Percentiles rank a stretch among this genome's conserved stretches.
These are phyloP conservation scores for Metarhizium robertsii DNA, from an alignment of 2,329 filamentous ascomycete genomes.

Conservation along the genomic window DNA sequence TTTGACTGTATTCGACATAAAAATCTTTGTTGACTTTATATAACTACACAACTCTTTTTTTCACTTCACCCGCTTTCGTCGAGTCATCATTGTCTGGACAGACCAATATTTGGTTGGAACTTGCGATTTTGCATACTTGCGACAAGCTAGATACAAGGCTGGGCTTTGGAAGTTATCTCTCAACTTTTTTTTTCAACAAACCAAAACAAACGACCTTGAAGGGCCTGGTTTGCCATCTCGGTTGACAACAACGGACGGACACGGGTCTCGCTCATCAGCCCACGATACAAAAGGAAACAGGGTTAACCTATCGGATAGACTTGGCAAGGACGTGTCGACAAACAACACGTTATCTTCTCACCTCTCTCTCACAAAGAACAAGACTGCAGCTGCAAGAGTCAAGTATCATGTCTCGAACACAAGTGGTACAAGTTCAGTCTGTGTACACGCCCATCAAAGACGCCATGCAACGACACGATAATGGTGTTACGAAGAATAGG, in stretches of 20 bases:
- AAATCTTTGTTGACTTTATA: background rate
- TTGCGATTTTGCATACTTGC: background rate
- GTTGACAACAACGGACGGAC: background rate
- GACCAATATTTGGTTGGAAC: background rate
- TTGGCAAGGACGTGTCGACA: too few species aligned
- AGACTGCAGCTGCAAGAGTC: background rate
- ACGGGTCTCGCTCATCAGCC: background rate
- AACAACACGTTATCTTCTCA: background rate
- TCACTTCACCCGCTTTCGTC: background rate
- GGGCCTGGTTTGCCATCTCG: constrained; percentile 14
- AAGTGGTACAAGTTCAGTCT: constrained; percentile 32
- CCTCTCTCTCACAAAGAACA: constrained; percentile 4
- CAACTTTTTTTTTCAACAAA: background rate
- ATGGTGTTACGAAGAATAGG: constrained; percentile 53
- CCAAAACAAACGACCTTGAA: constrained; percentile 7
- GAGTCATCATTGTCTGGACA: background rate
- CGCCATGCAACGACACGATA: constrained; percentile 47
- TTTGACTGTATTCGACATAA: constrained; percentile 11
- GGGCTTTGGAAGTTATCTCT: background rate
- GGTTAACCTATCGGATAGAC: too few species aligned
- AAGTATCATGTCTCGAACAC: constrained; percentile 39
- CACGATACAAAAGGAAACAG: too few species aligned
- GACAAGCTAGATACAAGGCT: background rate
- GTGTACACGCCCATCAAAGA: constrained; percentile 44
- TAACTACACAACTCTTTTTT: background rate